Percentiles rank a stretch among this genome's conserved stretches.
Evolutionary conservation across 495 filamentous ascomycete genomes (phyloP).

Genomic region (Lophiostoma macrostomum): DNA sequence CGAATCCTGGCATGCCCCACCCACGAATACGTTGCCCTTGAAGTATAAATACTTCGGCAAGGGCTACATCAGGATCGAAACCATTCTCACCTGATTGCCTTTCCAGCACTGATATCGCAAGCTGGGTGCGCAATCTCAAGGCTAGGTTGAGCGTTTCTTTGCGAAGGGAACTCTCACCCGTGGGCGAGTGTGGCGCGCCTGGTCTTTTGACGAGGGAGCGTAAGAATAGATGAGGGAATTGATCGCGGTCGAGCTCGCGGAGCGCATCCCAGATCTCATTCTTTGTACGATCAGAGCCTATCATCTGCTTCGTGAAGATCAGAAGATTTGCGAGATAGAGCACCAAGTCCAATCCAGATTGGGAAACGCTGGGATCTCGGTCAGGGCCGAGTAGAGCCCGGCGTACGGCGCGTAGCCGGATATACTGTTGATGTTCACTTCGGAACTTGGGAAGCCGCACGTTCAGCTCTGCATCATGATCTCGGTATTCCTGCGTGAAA

Average conservation of each 20-base stretch:
- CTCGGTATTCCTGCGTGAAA: constrained; percentile 31
- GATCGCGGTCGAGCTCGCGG: constrained; percentile 35
- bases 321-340: constrained; percentile 47
- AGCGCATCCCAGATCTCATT: constrained; percentile 23
- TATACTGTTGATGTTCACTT: constrained; percentile 32
- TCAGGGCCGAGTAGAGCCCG: constrained; percentile 27
- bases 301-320: constrained; percentile 36
- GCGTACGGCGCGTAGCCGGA: constrained; percentile 31
- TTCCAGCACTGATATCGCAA: constrained; percentile 35
- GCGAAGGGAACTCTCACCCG: constrained; percentile 34
- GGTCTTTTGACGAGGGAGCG: constrained; percentile 16
- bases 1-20: constrained; percentile 15
- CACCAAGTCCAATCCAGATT: constrained; percentile 39
- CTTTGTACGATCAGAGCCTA: constrained; percentile 19
- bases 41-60: constrained; percentile 21
- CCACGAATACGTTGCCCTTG: too few species aligned
- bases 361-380: constrained; percentile 22
- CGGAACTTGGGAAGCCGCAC: constrained; percentile 33
- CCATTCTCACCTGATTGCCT: constrained; percentile 20
- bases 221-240: constrained; percentile 41
- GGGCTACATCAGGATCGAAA: constrained; percentile 37
- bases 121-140: constrained; percentile 45
- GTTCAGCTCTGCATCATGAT: constrained; percentile 31
- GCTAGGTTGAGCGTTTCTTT: constrained; percentile 41
- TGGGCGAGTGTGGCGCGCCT: neutral